These are phyloP conservation scores for Bothriochloa decipiens DNA, from an alignment of 176 grass and related monocot genomes.

Conservation along the genomic window DNA sequence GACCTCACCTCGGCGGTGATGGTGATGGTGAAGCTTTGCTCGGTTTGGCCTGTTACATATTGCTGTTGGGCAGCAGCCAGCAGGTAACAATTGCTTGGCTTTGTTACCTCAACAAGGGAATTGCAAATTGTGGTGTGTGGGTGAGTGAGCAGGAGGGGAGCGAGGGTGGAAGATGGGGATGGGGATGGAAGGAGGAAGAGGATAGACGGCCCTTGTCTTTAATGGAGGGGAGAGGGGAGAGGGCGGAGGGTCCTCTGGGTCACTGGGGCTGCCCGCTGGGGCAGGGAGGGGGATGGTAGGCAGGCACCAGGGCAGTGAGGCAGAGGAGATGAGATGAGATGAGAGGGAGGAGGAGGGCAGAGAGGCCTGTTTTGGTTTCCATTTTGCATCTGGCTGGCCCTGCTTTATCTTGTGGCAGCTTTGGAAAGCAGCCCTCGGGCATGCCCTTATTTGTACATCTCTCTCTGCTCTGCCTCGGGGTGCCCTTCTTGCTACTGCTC, in stretches of 20 bases:
- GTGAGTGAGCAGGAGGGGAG: neutral
- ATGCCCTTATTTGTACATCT: slow-evolving; percentile 31
- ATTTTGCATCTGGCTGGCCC: slow-evolving; percentile 32
- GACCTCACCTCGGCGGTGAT: neutral
- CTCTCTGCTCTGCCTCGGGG: neutral
- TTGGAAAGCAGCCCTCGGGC: slow-evolving; percentile 28
- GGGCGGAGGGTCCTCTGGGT: neutral
- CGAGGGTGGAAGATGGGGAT: neutral
- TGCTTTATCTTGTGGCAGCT: slow-evolving; percentile 49
- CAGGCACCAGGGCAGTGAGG: neutral
- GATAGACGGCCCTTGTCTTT: slow-evolving; percentile 18
- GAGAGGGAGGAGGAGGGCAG: neutral
- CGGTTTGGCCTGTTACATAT: neutral
- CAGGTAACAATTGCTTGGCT: neutral
- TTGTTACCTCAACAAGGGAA: neutral
- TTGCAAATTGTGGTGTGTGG: neutral
- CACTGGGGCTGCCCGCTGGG: too few relatives aligned
- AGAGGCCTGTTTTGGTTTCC: slow-evolving; percentile 26
- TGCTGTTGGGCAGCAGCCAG: neutral
- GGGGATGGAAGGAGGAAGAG: neutral
- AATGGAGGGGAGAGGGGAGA: neutral
- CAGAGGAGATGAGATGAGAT: neutral
- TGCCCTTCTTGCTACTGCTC: neutral
- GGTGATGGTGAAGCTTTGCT: neutral
- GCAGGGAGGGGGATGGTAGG: neutral